These are phyloP conservation scores for Cyphellophora attinorum DNA, from an alignment of 2,329 filamentous ascomycete genomes.

Conservation along the genomic window DNA sequence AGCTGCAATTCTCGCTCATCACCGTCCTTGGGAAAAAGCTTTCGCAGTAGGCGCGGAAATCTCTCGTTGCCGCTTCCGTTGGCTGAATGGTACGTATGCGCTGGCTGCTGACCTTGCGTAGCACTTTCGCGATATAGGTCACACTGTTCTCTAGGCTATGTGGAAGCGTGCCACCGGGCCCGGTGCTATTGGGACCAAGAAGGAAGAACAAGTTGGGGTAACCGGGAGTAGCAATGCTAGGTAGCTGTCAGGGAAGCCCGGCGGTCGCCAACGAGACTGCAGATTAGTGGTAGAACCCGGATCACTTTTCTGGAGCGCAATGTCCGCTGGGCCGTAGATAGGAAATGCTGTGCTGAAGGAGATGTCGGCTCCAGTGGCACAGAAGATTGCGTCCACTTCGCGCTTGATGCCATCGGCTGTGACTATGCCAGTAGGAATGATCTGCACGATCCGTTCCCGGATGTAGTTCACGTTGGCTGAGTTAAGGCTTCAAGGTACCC, in stretches of 20 bases:
- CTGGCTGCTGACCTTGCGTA: slow-evolving; percentile 2
- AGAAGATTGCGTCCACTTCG: slow-evolving; percentile 56
- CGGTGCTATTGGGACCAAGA: slow-evolving; percentile 17
- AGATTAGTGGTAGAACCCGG: slow-evolving; percentile 7
- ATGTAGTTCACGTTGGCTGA: slow-evolving; percentile 54
- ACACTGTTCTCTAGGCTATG: slow-evolving; percentile 3
- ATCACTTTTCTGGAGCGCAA: slow-evolving; percentile 3
- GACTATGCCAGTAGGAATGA: slow-evolving; percentile 51
- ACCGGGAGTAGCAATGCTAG: slow-evolving; percentile 13
- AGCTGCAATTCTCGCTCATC: slow-evolving; percentile 41
- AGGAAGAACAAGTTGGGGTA: slow-evolving; percentile 25
- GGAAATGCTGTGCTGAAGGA: slow-evolving; percentile 4
- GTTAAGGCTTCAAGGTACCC: slow-evolving; percentile 57
- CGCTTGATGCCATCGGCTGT: slow-evolving; percentile 47
- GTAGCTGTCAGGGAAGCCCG: slow-evolving; percentile 5
- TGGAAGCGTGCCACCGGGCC: slow-evolving; percentile 3
- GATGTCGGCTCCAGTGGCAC: slow-evolving; percentile 46
- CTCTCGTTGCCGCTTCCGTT: not conserved
- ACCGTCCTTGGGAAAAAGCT: slow-evolving; percentile 2
- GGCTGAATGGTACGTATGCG: not conserved
- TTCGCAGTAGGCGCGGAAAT: slow-evolving; percentile 4
- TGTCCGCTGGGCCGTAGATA: slow-evolving; percentile 22
- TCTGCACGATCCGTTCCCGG: slow-evolving; percentile 43
- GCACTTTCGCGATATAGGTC: slow-evolving; percentile 2
- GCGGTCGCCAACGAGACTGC: slow-evolving; percentile 6